Evolutionary conservation across 1,284 basidiomycete species (phyloP), one percentile per base, ranked within the genome.

Genomic region (Cryptococcus neoformans): DNA sequence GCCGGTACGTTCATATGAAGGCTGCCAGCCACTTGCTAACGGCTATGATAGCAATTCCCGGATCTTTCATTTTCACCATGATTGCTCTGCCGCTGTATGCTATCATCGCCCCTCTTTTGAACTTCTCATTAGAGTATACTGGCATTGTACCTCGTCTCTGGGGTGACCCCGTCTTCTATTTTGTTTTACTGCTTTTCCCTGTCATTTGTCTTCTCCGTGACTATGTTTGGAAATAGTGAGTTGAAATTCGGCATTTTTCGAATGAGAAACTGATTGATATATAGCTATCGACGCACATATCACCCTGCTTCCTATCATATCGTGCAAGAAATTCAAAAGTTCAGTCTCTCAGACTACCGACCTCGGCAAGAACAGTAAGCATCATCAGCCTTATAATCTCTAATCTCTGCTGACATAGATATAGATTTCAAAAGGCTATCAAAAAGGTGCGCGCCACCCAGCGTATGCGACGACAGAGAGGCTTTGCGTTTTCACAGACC

Each of bases 401-500:
- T 36, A 14, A 38, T 28, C 14, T 53, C 58, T 39, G 52, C 54
- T 53, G 52, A 51, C 38, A 48, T 21, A 4, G 7, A 16, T 48
- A 36, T 49, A 91, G 89, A 75, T 94, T 94, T 80, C 92, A 94
- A 77, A 94, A 96, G 76, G 93, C 93, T 6, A 97, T 97, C 82
- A 96, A 96, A 79, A 97, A 97, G 74, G 94, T 97, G 10, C 86
- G 94, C 38, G 94, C 93, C 0, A 90, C 92, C 1, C 94, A 97
- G 73, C 86, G 93, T 44, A 91, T 97, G 88, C 86, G 93, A 17
- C 83, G 89, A 58, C 95, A 92, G 68, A 85, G 94, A 57, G 93
- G 93, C 1, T 97, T 97, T 73, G 93, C 94, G 1, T 98, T 98
- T 81, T 92, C 89, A 70, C 93, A 97, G 77, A 94, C 92, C 11